Percentiles rank a stretch among this genome's conserved stretches.
Conservation (phyloP, 495 filamentous ascomycete species). For the Gamarada debralockiae region DNA sequence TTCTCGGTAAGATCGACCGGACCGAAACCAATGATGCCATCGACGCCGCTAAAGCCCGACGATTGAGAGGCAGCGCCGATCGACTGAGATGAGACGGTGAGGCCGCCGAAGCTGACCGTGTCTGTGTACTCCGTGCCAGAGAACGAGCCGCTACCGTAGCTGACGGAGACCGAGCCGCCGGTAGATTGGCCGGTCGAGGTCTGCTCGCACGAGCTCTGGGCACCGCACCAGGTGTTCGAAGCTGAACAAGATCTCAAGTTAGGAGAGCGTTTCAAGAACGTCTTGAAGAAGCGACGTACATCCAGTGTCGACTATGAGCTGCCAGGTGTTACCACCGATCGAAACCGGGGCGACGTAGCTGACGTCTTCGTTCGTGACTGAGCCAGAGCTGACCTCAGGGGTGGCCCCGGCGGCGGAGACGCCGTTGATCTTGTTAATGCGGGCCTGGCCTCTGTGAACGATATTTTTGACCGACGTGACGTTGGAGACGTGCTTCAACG, state of each 20-base stretch:
- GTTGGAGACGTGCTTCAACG: constrained; percentile 12
- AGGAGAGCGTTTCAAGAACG: constrained; percentile 7
- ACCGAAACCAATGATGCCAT: constrained; percentile 32
- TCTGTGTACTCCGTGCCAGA: constrained; percentile 23
- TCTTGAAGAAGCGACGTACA: constrained; percentile 12
- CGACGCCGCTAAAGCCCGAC: constrained; percentile 25
- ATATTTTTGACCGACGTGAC: constrained; percentile 14
- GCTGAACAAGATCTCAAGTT: constrained; percentile 14
- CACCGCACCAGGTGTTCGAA: constrained; percentile 16
- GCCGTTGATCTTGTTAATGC: constrained; percentile 10
- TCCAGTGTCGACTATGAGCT: constrained; percentile 15
- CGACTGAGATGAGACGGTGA: constrained; percentile 13
- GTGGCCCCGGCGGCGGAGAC: not conserved
- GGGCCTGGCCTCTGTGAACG: constrained; percentile 11
- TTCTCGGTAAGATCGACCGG: constrained; percentile 4
- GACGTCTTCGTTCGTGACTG: constrained; percentile 15
- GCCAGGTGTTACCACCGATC: constrained; percentile 12
- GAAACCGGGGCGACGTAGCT: constrained; percentile 13
- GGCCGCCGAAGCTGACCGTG: constrained; percentile 24
- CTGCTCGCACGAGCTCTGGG: constrained; percentile 12
- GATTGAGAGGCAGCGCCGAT: constrained; percentile 23
- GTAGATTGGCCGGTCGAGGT: constrained; percentile 13
- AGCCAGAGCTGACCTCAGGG: constrained; percentile 8
- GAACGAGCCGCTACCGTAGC: constrained; percentile 17
- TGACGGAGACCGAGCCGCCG: constrained; percentile 13